Evolutionary conservation across 179 eudicot species (phyloP), one percentile per base, ranked within the genome.

Genomic region (Camellia oleifera): DNA sequence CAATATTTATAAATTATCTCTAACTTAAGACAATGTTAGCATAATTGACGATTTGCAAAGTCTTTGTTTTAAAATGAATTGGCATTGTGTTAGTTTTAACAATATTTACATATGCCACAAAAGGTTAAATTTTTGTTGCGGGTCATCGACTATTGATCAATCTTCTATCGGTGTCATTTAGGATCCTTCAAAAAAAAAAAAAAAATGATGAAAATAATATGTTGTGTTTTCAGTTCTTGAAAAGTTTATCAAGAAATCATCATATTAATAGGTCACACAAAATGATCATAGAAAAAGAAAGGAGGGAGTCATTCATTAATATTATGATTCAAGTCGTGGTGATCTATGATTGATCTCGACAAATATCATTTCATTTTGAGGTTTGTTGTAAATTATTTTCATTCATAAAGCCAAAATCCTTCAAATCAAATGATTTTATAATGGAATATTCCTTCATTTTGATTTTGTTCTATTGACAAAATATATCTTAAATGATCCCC

Each of bases 331-430:
- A 12, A 9, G 5, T 10, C 20, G 40, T 18, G 13, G 42, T 23
- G 76, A 45, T 54, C 42, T 53, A 57, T 4, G 5, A 48, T 32
- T 40, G 62, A 57, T 57, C 20, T 57, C 48, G 65, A 74, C 65
- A 58, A 74, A 42, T 7, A 66, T 74, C 66, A 57, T 74, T 57
- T 74, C 26, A 40, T 40, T 58, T 74, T 56, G 77, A 74, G 13
- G 9, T 40, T 57, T 1, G 11, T 7, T 50, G 52, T 40, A 50
- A 72, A 72, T 72, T 53, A 53, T 72, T 72, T 72, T 72, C 76
- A 9, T 57, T 17, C 46, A 57, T 57, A 8, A 74, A 14, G 61
- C 26, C 77, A 74, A 74, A 69, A 57, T 26, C 6, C 65, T 57
- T 74, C 76, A 73, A 32, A 74, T 74, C 65, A 56, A 74, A 13